These are phyloP conservation scores for Coemansia sp. DNA, from an alignment of 192 early-diverging fungal species.

Conservation along the genomic window DNA sequence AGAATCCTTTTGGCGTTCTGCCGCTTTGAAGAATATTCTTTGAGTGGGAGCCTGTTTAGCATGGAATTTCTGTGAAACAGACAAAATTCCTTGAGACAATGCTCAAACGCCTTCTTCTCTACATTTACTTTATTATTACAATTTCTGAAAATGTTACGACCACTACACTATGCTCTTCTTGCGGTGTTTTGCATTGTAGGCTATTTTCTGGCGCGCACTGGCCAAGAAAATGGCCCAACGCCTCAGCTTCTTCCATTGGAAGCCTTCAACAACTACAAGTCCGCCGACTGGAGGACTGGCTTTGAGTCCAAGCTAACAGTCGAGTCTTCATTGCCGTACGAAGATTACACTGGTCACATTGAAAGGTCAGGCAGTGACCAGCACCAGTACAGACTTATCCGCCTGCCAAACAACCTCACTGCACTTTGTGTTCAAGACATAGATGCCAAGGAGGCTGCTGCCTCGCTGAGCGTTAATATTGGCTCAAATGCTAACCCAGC, in stretches of 20 bases:
- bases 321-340: constrained; percentile 24
- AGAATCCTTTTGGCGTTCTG: too few relatives aligned
- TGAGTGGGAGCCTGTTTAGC: too few relatives aligned
- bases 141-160: too few relatives aligned
- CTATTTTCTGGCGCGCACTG: too few relatives aligned
- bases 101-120: too few relatives aligned
- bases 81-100: too few relatives aligned
- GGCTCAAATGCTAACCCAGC: constrained; percentile 63
- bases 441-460: constrained; percentile 58
- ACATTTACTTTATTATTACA: too few relatives aligned
- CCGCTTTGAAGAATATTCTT: too few relatives aligned
- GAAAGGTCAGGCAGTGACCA: constrained; percentile 61
- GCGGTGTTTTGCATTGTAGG: too few relatives aligned
- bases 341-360: constrained; percentile 21
- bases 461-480: constrained; percentile 63
- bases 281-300: constrained; percentile 7
- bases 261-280: not conserved
- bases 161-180: too few relatives aligned
- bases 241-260: not conserved
- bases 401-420: constrained; percentile 62
- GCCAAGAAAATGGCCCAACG: too few relatives aligned
- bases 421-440: constrained; percentile 63
- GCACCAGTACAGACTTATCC: constrained; percentile 61
- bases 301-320: constrained; percentile 12
- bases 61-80: too few relatives aligned